Conservation (phyloP, 805 yeast species). For the Wickerhamiella musiphila region DNA sequence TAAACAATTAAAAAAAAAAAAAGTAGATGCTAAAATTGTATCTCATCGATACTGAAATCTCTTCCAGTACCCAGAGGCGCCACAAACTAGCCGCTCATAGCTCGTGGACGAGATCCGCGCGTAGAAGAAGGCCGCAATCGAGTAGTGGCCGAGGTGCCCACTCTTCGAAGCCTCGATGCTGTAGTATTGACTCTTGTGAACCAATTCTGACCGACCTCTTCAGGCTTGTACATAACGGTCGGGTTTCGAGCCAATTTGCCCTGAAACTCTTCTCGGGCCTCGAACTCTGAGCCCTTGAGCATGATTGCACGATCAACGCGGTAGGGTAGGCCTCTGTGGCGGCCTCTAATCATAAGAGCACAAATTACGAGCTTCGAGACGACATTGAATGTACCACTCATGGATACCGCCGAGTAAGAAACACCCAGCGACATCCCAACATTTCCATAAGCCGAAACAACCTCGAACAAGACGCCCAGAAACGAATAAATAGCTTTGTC, state of each 20-base stretch:
- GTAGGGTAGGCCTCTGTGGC: conserved; percentile 93
- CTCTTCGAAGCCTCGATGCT: conserved; percentile 8
- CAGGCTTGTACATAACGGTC: conserved; percentile 3
- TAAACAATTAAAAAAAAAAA: too few relatives aligned
- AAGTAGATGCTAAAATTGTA: too few relatives aligned
- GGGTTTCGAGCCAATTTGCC: conserved; percentile 11
- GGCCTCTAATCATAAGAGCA: conserved; percentile 83
- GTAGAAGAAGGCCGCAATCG: conserved; percentile 5
- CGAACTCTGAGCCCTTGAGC: conserved; percentile 45
- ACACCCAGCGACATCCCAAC: conserved; percentile 87
- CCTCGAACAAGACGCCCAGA: conserved; percentile 67
- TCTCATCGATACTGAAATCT: too few relatives aligned
- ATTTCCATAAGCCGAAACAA: conserved; percentile 90
- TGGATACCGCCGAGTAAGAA: conserved; percentile 47
- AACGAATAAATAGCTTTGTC: conserved; percentile 8
- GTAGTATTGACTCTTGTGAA: conserved; percentile 13
- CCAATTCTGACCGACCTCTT: conserved; percentile 5
- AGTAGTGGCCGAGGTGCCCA: conserved; percentile 8
- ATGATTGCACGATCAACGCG: conserved; percentile 86
- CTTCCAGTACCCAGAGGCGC: too few relatives aligned
- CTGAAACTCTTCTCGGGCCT: conserved; percentile 14
- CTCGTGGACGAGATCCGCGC: not conserved
- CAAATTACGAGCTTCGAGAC: conserved; percentile 71
- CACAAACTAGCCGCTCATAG: not conserved
- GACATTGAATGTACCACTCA: conserved; percentile 51